Percentiles rank a stretch among this genome's conserved stretches.
phyloP scores from a whole-genome alignment of 106 monocot genomes.

The Cymbidium sinense region DNA sequence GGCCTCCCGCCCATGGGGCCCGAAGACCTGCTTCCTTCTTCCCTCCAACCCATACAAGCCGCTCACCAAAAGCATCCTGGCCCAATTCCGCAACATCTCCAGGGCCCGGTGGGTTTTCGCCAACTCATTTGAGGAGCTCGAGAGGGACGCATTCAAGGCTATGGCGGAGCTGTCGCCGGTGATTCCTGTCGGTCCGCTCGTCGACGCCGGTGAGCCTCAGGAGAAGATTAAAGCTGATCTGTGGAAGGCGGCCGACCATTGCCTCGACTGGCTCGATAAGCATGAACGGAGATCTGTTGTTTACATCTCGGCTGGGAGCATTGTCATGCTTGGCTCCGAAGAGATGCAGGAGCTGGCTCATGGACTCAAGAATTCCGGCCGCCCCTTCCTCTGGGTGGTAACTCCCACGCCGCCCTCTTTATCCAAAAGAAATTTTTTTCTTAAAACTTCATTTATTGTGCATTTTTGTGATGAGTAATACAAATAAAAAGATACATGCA shows the following conservation, averaged over 20 bases:
- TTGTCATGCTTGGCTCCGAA: not conserved
- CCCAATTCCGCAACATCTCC: not conserved
- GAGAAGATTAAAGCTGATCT: not conserved
- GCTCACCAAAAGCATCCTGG: not conserved
- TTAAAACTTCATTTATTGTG: too few relatives aligned
- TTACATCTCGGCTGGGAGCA: not conserved
- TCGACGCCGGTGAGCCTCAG: not conserved
- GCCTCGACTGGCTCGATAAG: not conserved
- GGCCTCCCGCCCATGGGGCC: not conserved
- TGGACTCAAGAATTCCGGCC: constrained; percentile 15
- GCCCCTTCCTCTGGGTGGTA: constrained; percentile 36
- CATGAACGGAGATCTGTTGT: not conserved
- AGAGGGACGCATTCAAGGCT: not conserved
- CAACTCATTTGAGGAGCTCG: not conserved
- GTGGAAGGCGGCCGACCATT: not conserved
- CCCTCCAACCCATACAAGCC: too few relatives aligned
- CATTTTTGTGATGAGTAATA: too few relatives aligned
- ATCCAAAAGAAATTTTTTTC: too few relatives aligned
- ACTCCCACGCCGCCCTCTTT: too few relatives aligned
- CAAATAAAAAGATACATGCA: too few relatives aligned
- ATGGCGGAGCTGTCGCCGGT: not conserved
- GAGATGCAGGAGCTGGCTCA: not conserved
- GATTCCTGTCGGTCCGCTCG: not conserved
- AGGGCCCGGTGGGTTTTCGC: not conserved
- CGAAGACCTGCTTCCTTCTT: too few relatives aligned